A percentile compares a stretch with the other conserved stretches of the same genome.
Conservation (phyloP, 176 grass and related monocot species). For the Avena insularis region DNA sequence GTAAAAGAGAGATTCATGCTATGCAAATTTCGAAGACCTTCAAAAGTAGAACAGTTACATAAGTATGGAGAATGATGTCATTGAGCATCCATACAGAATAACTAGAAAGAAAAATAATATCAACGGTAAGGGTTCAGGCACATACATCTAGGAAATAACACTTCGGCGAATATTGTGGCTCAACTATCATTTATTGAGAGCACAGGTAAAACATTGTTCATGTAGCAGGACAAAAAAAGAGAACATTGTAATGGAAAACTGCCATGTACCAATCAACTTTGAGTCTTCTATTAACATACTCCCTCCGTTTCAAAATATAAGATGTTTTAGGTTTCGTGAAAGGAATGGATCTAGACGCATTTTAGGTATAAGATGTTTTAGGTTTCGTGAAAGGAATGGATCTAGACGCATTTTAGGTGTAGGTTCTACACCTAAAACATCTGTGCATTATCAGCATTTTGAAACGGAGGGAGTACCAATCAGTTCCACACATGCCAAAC, state of each 20-base stretch:
- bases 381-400: no score
- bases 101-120: slow-evolving; percentile 1
- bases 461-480: neutral
- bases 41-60: slow-evolving; percentile 26
- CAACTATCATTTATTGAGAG: slow-evolving; percentile 19
- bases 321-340: no score
- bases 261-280: neutral
- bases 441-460: no score
- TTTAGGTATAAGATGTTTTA: no score
- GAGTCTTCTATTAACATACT: slow-evolving; percentile 4
- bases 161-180: neutral
- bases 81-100: neutral
- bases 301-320: no score
- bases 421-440: no score
- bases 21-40: slow-evolving; percentile 78
- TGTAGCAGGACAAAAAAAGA: neutral
- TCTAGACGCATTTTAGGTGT: no score
- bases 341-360: no score
- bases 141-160: neutral
- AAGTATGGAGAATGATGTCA: neutral
- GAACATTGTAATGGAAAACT: neutral
- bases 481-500: neutral
- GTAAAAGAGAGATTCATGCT: slow-evolving; percentile 94
- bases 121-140: neutral
- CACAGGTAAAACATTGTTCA: neutral